Conservation (phyloP, 108 stramenopile genomes). For the Cyclotella atomus region DNA sequence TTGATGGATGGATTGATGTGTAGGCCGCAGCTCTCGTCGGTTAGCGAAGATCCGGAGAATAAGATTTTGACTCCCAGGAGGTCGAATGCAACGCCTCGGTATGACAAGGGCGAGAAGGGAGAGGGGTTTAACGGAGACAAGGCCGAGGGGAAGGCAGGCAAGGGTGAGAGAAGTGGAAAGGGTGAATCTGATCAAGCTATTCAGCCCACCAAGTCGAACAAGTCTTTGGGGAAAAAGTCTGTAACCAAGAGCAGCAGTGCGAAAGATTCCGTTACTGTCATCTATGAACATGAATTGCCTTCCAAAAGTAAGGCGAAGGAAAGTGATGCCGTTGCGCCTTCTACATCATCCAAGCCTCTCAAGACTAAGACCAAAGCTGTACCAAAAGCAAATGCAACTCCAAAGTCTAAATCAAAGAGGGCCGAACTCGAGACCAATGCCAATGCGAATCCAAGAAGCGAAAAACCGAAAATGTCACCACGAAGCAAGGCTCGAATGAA, state of each 20-base stretch:
- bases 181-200: neutral
- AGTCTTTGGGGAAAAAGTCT: too few relatives aligned
- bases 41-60: neutral
- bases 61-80: neutral
- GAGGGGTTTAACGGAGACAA: constrained; percentile 1
- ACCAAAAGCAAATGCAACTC: too few relatives aligned
- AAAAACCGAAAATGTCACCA: neutral
- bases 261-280: too few relatives aligned
- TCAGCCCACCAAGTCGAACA: too few relatives aligned
- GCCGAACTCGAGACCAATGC: neutral
- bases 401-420: neutral
- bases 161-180: neutral
- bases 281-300: too few relatives aligned
- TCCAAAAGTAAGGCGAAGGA: too few relatives aligned
- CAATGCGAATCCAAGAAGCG: neutral
- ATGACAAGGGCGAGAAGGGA: neutral
- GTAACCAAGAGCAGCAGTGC: too few relatives aligned
- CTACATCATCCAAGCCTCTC: too few relatives aligned
- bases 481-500: neutral
- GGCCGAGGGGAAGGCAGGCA: too few relatives aligned
- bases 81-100: neutral
- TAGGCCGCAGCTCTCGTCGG: neutral
- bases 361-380: too few relatives aligned
- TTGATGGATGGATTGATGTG: neutral
- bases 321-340: too few relatives aligned